Evolutionary conservation across 352 stramenopile species (phyloP).

Genomic region (Phytopythium delawarense): DNA sequence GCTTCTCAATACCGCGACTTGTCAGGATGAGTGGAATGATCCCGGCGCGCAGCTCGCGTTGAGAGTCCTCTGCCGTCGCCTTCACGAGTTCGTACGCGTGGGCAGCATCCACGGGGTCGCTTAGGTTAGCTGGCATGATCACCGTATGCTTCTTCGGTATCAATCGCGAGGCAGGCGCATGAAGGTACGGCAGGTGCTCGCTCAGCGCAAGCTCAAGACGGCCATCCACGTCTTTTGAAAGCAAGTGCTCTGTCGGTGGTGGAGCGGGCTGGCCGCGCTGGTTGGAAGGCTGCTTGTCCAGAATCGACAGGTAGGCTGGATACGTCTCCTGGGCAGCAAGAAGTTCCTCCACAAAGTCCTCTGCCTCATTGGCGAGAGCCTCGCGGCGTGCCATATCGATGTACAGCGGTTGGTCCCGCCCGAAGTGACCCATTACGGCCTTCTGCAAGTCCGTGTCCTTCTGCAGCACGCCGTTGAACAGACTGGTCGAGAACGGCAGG

Average conservation of each 20-base stretch:
- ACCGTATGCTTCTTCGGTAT: conserved; percentile 72
- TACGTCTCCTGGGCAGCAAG: conserved; percentile 56
- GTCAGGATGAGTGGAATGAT: conserved; percentile 39
- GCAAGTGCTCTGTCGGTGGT: conserved; percentile 30
- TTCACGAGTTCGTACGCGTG: conserved; percentile 61
- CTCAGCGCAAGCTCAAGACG: conserved; percentile 44
- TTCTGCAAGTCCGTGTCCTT: conserved; percentile 62
- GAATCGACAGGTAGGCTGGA: conserved; percentile 65
- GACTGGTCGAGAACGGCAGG: conserved; percentile 60
- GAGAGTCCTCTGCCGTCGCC: conserved; percentile 56
- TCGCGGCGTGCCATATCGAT: conserved; percentile 56
- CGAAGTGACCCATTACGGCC: conserved; percentile 73
- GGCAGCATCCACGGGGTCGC: conserved; percentile 41
- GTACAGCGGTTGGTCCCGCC: conserved; percentile 76
- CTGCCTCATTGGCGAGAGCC: conserved; percentile 45
- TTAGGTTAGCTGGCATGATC: conserved; percentile 54
- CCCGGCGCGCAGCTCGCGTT: conserved; percentile 55
- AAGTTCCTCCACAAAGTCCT: conserved; percentile 68
- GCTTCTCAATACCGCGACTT: conserved; percentile 8
- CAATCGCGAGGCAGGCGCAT: conserved; percentile 38
- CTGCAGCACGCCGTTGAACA: conserved; percentile 87
- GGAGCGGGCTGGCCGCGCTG: conserved; percentile 5
- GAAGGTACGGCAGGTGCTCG: conserved; percentile 52
- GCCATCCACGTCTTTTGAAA: conserved; percentile 58
- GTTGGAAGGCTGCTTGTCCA: conserved; percentile 25